Percentiles rank a stretch among this genome's conserved stretches.
Conservation (phyloP, 2,329 filamentous ascomycete genomes). For the Paracorniculantispora psalliotae region DNA sequence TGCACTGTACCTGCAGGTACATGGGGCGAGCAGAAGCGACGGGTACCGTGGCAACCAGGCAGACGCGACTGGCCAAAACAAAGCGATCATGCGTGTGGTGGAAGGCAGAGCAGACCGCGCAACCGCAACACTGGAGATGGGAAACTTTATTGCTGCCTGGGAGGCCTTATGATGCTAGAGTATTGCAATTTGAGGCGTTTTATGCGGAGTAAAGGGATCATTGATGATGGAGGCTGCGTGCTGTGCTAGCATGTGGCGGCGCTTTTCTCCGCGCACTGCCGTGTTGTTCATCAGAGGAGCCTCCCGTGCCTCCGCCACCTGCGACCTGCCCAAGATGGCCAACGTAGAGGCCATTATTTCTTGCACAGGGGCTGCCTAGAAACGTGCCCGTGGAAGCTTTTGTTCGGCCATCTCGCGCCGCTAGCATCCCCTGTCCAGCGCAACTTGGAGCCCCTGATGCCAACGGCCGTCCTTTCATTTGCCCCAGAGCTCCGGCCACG, state of each 20-base stretch:
- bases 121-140: background rate
- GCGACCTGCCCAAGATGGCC: too few species aligned
- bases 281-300: too few species aligned
- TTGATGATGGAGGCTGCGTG: background rate
- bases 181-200: background rate
- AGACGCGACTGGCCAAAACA: constrained; percentile 9
- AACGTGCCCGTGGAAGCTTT: background rate
- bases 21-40: background rate
- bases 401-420: too few species aligned
- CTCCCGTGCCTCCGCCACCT: too few species aligned
- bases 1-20: background rate
- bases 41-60: constrained; percentile 11
- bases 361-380: background rate
- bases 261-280: background rate
- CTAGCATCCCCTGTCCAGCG: background rate
- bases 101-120: background rate
- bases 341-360: too few species aligned
- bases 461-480: background rate
- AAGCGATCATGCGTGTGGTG: background rate
- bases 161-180: background rate
- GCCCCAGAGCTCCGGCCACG: background rate
- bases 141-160: background rate
- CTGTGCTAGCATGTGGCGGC: background rate
- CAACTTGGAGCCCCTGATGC: background rate
- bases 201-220: background rate